These are phyloP conservation scores for Ophioceras dolichostomum DNA, from an alignment of 2,329 filamentous ascomycete genomes.

Conservation along the genomic window DNA sequence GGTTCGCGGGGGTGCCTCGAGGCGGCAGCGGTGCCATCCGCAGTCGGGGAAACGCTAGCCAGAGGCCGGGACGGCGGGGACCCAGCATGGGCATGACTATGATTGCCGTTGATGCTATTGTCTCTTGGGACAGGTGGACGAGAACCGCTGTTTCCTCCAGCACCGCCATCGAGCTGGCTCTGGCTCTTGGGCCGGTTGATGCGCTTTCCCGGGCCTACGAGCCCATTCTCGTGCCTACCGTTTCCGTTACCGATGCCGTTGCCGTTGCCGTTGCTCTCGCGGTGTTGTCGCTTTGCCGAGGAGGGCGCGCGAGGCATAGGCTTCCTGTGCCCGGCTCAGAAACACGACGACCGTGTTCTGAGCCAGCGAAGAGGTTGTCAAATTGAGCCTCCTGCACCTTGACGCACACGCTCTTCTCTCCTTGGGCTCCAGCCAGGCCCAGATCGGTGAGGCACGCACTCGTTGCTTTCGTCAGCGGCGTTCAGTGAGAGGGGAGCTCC, in stretches of 20 bases:
- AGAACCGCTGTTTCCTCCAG: no score
- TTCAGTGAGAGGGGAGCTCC: no score
- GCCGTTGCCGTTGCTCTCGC: slow-evolving; percentile 46
- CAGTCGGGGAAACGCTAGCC: no score
- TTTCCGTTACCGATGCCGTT: slow-evolving; percentile 56
- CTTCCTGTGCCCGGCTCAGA: slow-evolving; percentile 28
- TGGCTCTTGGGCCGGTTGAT: slow-evolving; percentile 18
- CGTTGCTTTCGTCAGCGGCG: no score
- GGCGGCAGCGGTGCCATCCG: no score
- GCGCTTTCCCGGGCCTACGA: slow-evolving; percentile 67
- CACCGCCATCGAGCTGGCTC: not conserved
- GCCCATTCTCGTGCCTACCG: slow-evolving; percentile 75
- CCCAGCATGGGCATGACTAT: no score
- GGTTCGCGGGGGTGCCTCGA: slow-evolving; percentile 1
- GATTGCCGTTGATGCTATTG: no score
- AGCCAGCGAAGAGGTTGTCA: slow-evolving; percentile 20
- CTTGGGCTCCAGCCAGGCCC: no score
- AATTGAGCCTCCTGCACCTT: no score
- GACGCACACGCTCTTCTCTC: not conserved
- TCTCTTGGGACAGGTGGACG: no score
- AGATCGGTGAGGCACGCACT: no score
- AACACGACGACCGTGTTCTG: slow-evolving; percentile 21
- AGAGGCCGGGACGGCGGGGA: no score
- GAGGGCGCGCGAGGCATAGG: slow-evolving; percentile 50
- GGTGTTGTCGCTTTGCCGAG: slow-evolving; percentile 50